Conservation (phyloP, 1,284 basidiomycete species). For the Cryptococcus sp. region DNA sequence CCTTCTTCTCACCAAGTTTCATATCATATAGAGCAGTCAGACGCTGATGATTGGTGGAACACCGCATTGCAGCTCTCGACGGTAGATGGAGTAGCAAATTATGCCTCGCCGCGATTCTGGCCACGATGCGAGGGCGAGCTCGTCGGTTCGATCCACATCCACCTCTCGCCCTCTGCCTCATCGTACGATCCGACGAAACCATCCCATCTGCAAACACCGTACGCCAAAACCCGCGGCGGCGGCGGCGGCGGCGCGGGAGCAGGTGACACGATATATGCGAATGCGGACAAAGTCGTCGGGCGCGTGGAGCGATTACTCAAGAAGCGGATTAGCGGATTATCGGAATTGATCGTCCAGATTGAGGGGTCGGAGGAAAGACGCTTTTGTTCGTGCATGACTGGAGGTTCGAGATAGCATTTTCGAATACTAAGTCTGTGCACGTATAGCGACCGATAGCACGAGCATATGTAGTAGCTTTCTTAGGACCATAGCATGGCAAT, state of each 20-base stretch:
- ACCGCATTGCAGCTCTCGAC: slow-evolving; percentile 56
- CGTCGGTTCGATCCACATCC: slow-evolving; percentile 88
- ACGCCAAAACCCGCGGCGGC: slow-evolving; percentile 5
- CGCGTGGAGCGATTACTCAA: slow-evolving; percentile 72
- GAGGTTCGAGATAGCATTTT: slow-evolving; percentile 51
- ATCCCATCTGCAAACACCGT: slow-evolving; percentile 33
- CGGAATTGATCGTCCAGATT: slow-evolving; percentile 87
- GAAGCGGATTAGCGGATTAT: slow-evolving; percentile 71
- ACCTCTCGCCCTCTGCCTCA: slow-evolving; percentile 62
- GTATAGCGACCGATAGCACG: no score
- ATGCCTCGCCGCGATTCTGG: slow-evolving; percentile 87
- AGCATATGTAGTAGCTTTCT: no score
- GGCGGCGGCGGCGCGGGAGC: not conserved
- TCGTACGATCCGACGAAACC: slow-evolving; percentile 61
- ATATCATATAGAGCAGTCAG: not conserved
- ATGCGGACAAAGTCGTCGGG: slow-evolving; percentile 69
- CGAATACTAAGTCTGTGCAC: no score
- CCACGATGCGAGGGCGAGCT: slow-evolving; percentile 84
- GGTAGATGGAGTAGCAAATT: slow-evolving; percentile 78
- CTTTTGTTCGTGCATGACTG: slow-evolving; percentile 61
- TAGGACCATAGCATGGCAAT: slow-evolving; percentile 38
- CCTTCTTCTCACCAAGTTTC: not conserved
- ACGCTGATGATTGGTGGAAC: slow-evolving; percentile 6
- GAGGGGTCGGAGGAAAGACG: slow-evolving; percentile 50
- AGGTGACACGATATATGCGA: slow-evolving; percentile 59